Percentiles rank a stretch among this genome's conserved stretches.
Conservation (phyloP, 805 yeast species). For the Kregervanrija pseudodelftensis region DNA sequence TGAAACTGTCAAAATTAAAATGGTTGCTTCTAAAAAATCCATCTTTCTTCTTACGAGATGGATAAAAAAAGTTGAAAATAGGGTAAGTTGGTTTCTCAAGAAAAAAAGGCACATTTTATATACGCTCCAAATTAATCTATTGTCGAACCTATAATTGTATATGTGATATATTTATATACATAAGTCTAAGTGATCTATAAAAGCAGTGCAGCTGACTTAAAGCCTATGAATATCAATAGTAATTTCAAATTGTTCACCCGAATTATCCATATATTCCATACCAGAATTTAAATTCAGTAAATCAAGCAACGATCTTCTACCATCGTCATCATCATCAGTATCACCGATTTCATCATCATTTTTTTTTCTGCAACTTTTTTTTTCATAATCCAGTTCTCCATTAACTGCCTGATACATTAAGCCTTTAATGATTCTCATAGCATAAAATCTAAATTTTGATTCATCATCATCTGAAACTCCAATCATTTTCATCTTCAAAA, state of each 20-base stretch:
- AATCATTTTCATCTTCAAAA: conserved; percentile 47
- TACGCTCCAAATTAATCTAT: too few species aligned
- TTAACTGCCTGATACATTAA: conserved; percentile 21
- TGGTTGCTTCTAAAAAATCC: too few species aligned
- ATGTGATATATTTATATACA: conserved; percentile 1
- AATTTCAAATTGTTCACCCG: conserved; percentile 32
- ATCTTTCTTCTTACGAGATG: too few species aligned
- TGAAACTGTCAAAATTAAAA: too few species aligned
- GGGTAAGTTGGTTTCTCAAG: too few species aligned
- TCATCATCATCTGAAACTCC: conserved; percentile 76
- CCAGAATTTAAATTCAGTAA: conserved; percentile 20
- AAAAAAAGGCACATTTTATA: too few species aligned
- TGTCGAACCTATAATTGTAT: background rate
- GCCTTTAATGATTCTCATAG: conserved; percentile 34
- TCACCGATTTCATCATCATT: background rate
- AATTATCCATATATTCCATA: conserved; percentile 22
- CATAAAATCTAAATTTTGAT: conserved; percentile 43
- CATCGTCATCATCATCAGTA: conserved; percentile 10
- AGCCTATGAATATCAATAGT: conserved; percentile 34
- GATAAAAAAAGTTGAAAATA: too few species aligned
- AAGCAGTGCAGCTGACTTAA: background rate
- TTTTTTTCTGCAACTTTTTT: too few species aligned
- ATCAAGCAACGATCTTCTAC: conserved; percentile 13
- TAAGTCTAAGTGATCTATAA: too few species aligned
- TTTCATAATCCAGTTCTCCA: conserved; percentile 4